Percentiles rank a stretch among this genome's conserved stretches.
Evolutionary conservation across 441 rosid genomes (phyloP).

Genomic region (Corymbia calophylla): DNA sequence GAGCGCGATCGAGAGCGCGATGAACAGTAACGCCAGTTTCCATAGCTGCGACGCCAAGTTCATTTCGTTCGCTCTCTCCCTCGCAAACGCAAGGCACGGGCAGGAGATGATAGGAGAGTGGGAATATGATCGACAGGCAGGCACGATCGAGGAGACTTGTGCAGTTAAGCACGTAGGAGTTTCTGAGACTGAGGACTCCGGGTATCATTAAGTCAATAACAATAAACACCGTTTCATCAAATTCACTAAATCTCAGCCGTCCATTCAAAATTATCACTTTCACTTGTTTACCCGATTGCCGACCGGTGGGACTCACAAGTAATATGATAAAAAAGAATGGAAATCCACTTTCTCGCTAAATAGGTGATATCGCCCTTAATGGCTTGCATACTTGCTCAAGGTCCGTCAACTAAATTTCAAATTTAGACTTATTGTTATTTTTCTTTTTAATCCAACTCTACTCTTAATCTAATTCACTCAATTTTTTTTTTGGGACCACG

Average conservation of each 20-base stretch:
- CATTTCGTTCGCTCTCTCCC: neutral
- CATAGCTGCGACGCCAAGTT: neutral
- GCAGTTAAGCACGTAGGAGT: accelerated
- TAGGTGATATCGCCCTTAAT: too few species aligned
- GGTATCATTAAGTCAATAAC: neutral
- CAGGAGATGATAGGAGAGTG: neutral
- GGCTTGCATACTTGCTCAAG: too few species aligned
- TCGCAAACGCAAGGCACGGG: neutral
- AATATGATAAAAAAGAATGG: too few species aligned
- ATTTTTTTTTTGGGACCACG: too few species aligned
- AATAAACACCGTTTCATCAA: accelerated
- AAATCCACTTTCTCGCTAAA: too few species aligned
- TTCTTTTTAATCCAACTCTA: too few species aligned
- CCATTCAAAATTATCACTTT: neutral
- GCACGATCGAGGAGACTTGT: neutral
- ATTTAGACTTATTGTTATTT: too few species aligned
- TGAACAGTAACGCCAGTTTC: neutral
- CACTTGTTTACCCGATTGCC: too few species aligned
- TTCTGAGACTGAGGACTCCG: neutral
- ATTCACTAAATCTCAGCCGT: neutral
- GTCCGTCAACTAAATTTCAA: too few species aligned
- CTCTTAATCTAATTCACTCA: too few species aligned
- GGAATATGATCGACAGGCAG: neutral
- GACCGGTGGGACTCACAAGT: too few species aligned
- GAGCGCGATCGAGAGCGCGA: too few species aligned